Conservation (phyloP, 2,329 filamentous ascomycete species). For the Phyllachora maydis region DNA sequence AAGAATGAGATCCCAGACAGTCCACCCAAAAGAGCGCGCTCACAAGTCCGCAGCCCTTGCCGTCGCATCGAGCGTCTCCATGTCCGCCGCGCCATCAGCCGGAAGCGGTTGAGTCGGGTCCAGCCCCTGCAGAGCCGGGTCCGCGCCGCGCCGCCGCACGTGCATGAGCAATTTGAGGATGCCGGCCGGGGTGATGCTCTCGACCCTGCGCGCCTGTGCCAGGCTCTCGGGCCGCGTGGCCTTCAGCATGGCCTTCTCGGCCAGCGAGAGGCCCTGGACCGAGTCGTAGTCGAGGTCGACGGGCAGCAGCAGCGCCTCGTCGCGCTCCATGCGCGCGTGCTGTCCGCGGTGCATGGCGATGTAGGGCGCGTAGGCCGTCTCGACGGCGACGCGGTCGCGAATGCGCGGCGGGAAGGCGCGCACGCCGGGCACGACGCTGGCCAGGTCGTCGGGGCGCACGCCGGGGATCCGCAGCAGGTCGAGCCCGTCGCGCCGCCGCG, state of each 20-base stretch:
- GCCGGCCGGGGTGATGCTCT: constrained; percentile 50
- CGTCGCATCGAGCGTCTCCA: constrained; percentile 17
- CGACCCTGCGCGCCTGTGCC: constrained; percentile 71
- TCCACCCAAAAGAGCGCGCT: no score
- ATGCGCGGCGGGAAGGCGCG: constrained; percentile 33
- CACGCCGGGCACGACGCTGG: constrained; percentile 32
- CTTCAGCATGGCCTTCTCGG: constrained; percentile 54
- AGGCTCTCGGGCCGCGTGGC: constrained; percentile 61
- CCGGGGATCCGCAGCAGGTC: constrained; percentile 56
- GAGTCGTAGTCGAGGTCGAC: constrained; percentile 53
- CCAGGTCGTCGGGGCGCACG: constrained; percentile 35
- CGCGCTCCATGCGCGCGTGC: constrained; percentile 47
- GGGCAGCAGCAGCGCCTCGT: constrained; percentile 58
- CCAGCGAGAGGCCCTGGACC: constrained; percentile 56
- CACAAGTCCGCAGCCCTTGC: no score
- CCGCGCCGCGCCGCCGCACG: no score
- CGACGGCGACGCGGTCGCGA: constrained; percentile 52
- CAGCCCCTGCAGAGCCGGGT: no score
- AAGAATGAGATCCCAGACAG: no score
- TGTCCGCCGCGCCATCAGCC: constrained; percentile 8
- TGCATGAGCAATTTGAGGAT: constrained; percentile 39
- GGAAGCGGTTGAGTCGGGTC: no score
- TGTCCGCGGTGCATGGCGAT: constrained; percentile 50
- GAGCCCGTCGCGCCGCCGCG: constrained; percentile 47
- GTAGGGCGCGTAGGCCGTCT: constrained; percentile 75